phyloP scores from a whole-genome alignment of 495 filamentous ascomycete genomes.

The Aspergillus kassunensis region DNA sequence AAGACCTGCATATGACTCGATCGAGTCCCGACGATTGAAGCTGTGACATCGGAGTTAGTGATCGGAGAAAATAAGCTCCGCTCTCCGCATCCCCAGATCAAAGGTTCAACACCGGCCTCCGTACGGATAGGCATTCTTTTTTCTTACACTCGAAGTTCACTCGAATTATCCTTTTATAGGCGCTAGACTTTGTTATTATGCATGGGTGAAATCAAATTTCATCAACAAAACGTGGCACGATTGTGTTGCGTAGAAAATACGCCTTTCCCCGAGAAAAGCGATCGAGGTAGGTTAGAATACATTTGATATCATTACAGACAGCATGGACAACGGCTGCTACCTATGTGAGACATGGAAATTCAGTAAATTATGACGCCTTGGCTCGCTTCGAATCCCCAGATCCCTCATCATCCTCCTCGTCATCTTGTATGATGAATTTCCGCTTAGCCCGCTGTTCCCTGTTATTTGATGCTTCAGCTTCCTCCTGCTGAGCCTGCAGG shows the following conservation, averaged over 20 bases:
- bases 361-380: conserved; percentile 25
- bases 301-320: conserved; percentile 9
- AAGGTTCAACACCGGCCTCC: too few species aligned
- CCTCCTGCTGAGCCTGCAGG: conserved; percentile 19
- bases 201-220: too few species aligned
- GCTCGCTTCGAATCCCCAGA: conserved; percentile 30
- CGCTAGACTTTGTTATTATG: not conserved
- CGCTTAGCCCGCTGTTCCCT: conserved; percentile 39
- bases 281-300: not conserved
- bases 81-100: conserved; percentile 6
- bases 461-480: conserved; percentile 22
- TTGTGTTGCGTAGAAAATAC: too few species aligned
- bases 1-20: not conserved
- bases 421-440: conserved; percentile 44
- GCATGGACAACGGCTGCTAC: not conserved
- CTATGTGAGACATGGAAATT: not conserved
- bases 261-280: not conserved
- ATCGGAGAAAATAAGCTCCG: conserved; percentile 33
- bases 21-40: conserved; percentile 18
- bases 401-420: conserved; percentile 44
- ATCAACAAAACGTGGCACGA: too few species aligned
- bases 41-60: conserved; percentile 17
- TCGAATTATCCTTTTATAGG: too few species aligned
- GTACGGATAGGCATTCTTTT: too few species aligned
- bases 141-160: too few species aligned